Evolutionary conservation across 179 eudicot species (phyloP).

Genomic region (Corrigiola litoralis): DNA sequence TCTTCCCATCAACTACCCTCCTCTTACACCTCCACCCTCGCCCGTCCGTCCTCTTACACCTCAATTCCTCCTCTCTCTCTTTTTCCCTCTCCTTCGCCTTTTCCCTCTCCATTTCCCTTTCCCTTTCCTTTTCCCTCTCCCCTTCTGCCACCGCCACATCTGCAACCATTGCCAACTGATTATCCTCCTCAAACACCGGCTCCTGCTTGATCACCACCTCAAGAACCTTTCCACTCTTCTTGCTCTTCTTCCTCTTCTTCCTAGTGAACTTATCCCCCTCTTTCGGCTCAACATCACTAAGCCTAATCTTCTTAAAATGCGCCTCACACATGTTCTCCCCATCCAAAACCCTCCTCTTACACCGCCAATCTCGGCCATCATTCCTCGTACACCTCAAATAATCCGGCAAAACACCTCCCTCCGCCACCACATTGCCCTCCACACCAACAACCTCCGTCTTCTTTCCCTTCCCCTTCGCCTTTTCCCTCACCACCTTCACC

Average conservation of each 20-base stretch:
- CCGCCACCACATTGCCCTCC: neutral
- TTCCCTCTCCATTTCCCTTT: neutral
- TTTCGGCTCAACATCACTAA: neutral
- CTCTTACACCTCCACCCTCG: slow-evolving; percentile 50
- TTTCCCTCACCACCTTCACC: neutral
- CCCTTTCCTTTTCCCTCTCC: neutral
- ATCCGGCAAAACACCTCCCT: slow-evolving; percentile 6
- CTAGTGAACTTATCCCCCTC: neutral
- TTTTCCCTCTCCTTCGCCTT: neutral
- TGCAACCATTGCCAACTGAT: neutral
- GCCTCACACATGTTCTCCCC: slow-evolving; percentile 12
- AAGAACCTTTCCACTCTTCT: neutral
- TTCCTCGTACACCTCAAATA: slow-evolving; percentile 15
- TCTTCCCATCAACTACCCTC: slow-evolving; percentile 31
- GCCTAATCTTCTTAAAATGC: slow-evolving; percentile 7
- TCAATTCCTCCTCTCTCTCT: slow-evolving; percentile 16
- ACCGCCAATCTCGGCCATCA: slow-evolving; percentile 19
- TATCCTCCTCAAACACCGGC: neutral
- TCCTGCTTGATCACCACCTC: slow-evolving; percentile 11
- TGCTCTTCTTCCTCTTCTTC: neutral
- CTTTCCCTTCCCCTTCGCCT: neutral
- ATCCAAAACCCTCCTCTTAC: slow-evolving; percentile 21
- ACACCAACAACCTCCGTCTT: neutral
- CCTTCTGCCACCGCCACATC: slow-evolving; percentile 17
- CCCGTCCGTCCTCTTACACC: slow-evolving; percentile 51